phyloP scores from a whole-genome alignment of 129 eudicot species.

The carrot (Daucus carota) region DNA sequence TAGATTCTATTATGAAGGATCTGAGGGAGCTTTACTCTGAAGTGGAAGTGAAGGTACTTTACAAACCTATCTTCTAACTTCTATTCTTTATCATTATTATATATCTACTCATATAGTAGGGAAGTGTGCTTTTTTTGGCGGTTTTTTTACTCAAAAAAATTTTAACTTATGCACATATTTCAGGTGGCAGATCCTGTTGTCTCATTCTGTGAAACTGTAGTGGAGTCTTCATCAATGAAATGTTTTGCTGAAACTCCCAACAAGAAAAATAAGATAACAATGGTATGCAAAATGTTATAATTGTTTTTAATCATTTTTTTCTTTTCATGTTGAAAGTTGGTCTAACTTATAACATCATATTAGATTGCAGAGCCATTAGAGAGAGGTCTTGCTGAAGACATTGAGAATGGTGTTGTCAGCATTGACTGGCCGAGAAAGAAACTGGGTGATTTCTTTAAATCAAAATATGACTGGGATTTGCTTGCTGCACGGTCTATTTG shows the following conservation, averaged over 20 bases:
- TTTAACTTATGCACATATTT: not conserved
- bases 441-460: conserved; percentile 84
- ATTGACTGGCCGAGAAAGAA: conserved; percentile 94
- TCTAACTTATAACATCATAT: not conserved
- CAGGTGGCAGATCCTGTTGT: conserved; percentile 47
- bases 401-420: conserved; percentile 90
- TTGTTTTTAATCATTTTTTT: not conserved
- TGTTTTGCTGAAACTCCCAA: conserved; percentile 99
- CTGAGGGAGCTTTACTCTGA: conserved; percentile 97
- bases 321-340: not conserved
- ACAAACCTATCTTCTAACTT: not conserved
- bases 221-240: conserved; percentile 95
- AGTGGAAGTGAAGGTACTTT: conserved; percentile 90
- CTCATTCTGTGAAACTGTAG: conserved; percentile 97
- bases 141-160: not conserved
- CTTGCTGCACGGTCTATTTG: conserved; percentile 98
- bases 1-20: conserved; percentile 98
- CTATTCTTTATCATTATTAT: not conserved
- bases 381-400: conserved; percentile 99
- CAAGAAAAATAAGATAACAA: conserved; percentile 94
- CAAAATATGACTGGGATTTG: conserved; percentile 97
- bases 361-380: conserved; percentile 97
- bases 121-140: not conserved
- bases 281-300: conserved; percentile 40
- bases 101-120: not conserved